A percentile compares a stretch with the other conserved stretches of the same genome.
These are phyloP conservation scores for Aureobasidium sp. DNA, from an alignment of 2,329 filamentous ascomycete species.

Conservation along the genomic window DNA sequence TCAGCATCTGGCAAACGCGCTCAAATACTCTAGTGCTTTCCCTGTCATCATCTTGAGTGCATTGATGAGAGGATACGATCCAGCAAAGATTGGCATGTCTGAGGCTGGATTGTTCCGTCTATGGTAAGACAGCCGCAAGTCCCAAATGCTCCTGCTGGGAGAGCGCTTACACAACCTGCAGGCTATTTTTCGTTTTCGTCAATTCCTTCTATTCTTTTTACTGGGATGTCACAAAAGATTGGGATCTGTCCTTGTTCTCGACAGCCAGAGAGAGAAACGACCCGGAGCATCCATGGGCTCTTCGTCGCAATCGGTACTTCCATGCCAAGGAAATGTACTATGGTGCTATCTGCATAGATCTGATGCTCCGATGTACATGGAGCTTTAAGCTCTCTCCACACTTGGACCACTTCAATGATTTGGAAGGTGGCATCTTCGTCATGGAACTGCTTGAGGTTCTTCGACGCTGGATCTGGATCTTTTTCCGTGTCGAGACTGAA, in stretches of 20 bases:
- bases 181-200: constrained; percentile 64
- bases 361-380: constrained; percentile 84
- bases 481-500: constrained; percentile 90
- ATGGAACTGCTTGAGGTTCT: constrained; percentile 81
- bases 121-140: constrained; percentile 34
- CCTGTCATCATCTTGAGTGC: constrained; percentile 79
- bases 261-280: constrained; percentile 45
- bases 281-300: constrained; percentile 63
- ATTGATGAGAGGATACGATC: constrained; percentile 56
- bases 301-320: constrained; percentile 68
- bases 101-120: constrained; percentile 48
- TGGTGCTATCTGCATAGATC: constrained; percentile 65
- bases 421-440: constrained; percentile 81
- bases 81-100: constrained; percentile 42
- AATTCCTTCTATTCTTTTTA: constrained; percentile 97
- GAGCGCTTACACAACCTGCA: constrained; percentile 31
- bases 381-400: constrained; percentile 75
- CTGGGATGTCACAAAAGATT: constrained; percentile 95
- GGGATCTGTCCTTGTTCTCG: constrained; percentile 82
- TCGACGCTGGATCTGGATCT: constrained; percentile 93
- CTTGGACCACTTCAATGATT: constrained; percentile 74
- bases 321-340: constrained; percentile 71
- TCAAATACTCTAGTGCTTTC: constrained; percentile 91
- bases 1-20: constrained; percentile 83
- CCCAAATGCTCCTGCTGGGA: not conserved